These are phyloP conservation scores for Trametes hirsuta DNA, from an alignment of 1,284 basidiomycete species.

Conservation along the genomic window DNA sequence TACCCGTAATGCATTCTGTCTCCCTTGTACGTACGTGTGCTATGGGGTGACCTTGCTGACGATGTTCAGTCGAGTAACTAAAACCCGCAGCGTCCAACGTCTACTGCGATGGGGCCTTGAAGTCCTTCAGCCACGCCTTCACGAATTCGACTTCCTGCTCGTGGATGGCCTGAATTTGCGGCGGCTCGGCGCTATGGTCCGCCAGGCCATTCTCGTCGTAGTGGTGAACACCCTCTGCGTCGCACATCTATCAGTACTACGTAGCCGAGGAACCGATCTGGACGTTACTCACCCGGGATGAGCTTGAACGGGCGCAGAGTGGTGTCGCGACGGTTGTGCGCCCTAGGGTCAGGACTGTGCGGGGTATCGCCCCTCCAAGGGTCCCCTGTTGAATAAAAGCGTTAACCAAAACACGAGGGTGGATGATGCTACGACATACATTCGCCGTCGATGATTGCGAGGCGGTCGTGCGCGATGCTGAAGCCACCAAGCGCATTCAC, in stretches of 20 bases:
- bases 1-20: neutral
- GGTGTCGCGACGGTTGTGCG: slow-evolving; percentile 72
- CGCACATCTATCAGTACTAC: slow-evolving; percentile 29
- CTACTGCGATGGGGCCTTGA: slow-evolving; percentile 20
- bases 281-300: slow-evolving; percentile 67
- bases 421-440: slow-evolving; percentile 31
- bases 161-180: slow-evolving; percentile 80
- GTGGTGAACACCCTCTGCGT: slow-evolving; percentile 82
- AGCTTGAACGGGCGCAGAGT: slow-evolving; percentile 82
- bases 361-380: slow-evolving; percentile 91
- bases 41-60: too few species aligned
- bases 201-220: slow-evolving; percentile 86
- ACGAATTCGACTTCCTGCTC: slow-evolving; percentile 84
- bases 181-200: slow-evolving; percentile 70
- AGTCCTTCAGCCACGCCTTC: slow-evolving; percentile 81
- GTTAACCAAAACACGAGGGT: neutral
- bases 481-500: slow-evolving; percentile 85
- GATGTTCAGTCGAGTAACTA: neutral
- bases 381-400: slow-evolving; percentile 55
- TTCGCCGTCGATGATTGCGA: slow-evolving; percentile 89
- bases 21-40: neutral
- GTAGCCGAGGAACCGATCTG: neutral
- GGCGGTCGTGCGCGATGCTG: slow-evolving; percentile 70
- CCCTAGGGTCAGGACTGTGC: slow-evolving; percentile 68
- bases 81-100: neutral